Conservation (phyloP, 1,284 basidiomycete genomes). For the Blastosporella zonata region DNA sequence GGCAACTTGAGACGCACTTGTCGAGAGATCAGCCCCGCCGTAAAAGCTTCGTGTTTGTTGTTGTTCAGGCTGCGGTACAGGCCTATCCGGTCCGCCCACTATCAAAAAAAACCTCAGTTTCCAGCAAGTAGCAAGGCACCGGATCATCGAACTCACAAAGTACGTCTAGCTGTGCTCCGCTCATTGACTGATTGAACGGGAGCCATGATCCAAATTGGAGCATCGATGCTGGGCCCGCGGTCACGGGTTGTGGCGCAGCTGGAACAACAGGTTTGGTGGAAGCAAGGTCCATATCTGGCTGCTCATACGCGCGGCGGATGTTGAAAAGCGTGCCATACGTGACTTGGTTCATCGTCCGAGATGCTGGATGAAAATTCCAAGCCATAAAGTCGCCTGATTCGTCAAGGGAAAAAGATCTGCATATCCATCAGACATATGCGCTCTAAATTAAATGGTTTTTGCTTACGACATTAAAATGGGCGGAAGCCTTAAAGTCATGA, state of each 20-base stretch:
- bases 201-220: slow-evolving; percentile 50
- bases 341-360: slow-evolving; percentile 35
- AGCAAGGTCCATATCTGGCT: slow-evolving; percentile 50
- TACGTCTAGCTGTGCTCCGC: slow-evolving; percentile 57
- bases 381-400: slow-evolving; percentile 56
- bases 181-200: slow-evolving; percentile 41
- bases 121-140: background rate
- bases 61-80: slow-evolving; percentile 31
- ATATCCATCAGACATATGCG: background rate
- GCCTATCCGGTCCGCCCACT: slow-evolving; percentile 68
- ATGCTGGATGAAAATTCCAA: slow-evolving; percentile 35
- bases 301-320: slow-evolving; percentile 45
- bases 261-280: slow-evolving; percentile 41
- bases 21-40: slow-evolving; percentile 19
- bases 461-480: slow-evolving; percentile 41
- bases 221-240: slow-evolving; percentile 52
- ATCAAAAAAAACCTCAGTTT: slow-evolving; percentile 1
- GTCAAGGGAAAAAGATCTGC: slow-evolving; percentile 50
- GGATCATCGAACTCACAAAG: slow-evolving; percentile 41
- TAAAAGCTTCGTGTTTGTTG: slow-evolving; percentile 13
- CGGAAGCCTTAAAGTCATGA: slow-evolving; percentile 50
- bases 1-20: slow-evolving; percentile 26
- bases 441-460: background rate
- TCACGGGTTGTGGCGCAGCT: slow-evolving; percentile 57
- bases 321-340: slow-evolving; percentile 59